These are phyloP conservation scores for Penicillium ucsense DNA, from an alignment of 495 filamentous ascomycete genomes.

Conservation along the genomic window DNA sequence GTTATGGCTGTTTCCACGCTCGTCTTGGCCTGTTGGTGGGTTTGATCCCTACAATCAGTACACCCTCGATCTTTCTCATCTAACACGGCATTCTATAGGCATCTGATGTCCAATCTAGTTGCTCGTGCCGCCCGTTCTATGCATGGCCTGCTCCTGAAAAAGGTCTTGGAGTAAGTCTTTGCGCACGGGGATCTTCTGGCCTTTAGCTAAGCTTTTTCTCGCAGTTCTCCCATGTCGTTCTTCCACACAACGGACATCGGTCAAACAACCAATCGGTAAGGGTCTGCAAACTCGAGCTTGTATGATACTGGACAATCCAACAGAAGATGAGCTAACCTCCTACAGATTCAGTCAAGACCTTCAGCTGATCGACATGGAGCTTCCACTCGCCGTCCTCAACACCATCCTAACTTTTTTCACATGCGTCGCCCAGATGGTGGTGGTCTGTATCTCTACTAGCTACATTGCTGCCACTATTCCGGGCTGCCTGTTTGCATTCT, in stretches of 20 bases:
- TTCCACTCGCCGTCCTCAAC: neutral
- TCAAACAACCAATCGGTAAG: neutral
- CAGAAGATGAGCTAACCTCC: too few relatives aligned
- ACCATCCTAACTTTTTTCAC: neutral
- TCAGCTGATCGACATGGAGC: neutral
- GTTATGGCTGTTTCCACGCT: neutral
- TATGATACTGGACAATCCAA: too few relatives aligned
- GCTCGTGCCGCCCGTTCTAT: neutral
- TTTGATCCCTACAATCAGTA: neutral
- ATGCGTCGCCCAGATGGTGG: conserved; percentile 1
- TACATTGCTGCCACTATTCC: neutral
- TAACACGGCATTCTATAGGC: neutral
- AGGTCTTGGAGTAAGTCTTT: neutral
- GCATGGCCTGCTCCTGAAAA: conserved; percentile 1
- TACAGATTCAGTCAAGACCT: too few relatives aligned
- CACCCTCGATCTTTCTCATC: too few relatives aligned
- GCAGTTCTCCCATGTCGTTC: neutral
- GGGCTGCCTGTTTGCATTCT: neutral
- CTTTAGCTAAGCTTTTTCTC: neutral
- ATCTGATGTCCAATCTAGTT: neutral
- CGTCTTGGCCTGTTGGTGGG: neutral
- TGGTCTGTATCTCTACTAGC: neutral
- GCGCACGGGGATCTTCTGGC: neutral
- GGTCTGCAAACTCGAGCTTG: too few relatives aligned
- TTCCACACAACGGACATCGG: neutral